Evolutionary conservation across 345 rosid species (phyloP), one percentile per base, ranked within the genome.

Genomic region (Hibiscus trionum): DNA sequence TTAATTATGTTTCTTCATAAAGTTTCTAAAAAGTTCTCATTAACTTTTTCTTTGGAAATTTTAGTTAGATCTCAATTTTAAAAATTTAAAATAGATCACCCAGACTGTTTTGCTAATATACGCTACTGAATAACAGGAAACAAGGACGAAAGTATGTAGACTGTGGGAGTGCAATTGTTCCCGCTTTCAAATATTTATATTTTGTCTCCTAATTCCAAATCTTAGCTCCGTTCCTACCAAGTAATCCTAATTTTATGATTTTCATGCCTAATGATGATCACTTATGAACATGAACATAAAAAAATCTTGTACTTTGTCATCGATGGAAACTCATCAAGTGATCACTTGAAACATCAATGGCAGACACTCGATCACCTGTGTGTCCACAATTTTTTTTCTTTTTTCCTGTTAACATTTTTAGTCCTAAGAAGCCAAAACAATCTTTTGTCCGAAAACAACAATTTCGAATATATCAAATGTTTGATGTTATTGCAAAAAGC

Each of bases 321-420:
- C 11, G 59, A 72, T 70, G 71, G 53, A 44, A 44, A 12, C 47
- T 44, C 47, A 50, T 64, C 37, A 10, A 61, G 58, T 44, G 15
- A 67, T 31, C 26, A 6, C 66, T 65, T 29, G 67, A 12, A 46
- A 71, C 47, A 26, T 58, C 11, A 58, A 72, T 84, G 88, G 82
- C 81, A 73, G 85, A 82, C 85, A 84, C 64, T 44, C 53, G 63
- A 68, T 68, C 49, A 14, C 47, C 70, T 29, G 24, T 29, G 47
- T 10, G 8, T 67, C 66, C 39, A 61, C 58, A 33, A 56, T 2
- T 56, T 7, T 3, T 2, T 44, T 44, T 9, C 2, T 1, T 2
- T 44, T 44, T 44, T 44, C 67, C 31, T 72, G 29, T 9, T 9
- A 26, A 11, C 62, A 58, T 11, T 24, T 58, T 24, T 56, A 9